These are phyloP conservation scores for Paecilomyces dactylethromorphus DNA, from an alignment of 2,329 filamentous ascomycete genomes.

Conservation along the genomic window DNA sequence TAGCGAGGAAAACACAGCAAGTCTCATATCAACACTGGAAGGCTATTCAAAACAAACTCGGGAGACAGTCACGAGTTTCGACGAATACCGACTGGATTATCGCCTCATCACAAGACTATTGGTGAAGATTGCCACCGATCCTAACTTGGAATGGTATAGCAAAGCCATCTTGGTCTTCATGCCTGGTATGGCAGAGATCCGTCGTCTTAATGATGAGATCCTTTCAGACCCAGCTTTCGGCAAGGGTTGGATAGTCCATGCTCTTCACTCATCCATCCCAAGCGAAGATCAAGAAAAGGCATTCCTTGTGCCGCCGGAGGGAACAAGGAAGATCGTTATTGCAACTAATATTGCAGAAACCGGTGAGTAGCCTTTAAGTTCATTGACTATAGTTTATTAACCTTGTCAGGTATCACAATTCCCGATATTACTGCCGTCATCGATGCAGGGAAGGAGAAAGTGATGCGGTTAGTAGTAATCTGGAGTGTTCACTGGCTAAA, in stretches of 20 bases:
- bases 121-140: constrained; percentile 63
- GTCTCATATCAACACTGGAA: constrained; percentile 59
- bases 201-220: constrained; percentile 79
- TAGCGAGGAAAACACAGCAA: constrained; percentile 46
- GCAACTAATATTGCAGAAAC: constrained; percentile 98
- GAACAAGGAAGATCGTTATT: constrained; percentile 84
- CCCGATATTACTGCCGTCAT: constrained; percentile 96
- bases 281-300: constrained; percentile 95
- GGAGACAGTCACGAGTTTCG: constrained; percentile 66
- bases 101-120: constrained; percentile 77
- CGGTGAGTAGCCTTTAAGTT: constrained; percentile 41
- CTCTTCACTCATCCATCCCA: constrained; percentile 88
- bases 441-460: constrained; percentile 92
- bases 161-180: constrained; percentile 92
- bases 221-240: constrained; percentile 69
- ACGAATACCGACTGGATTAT: constrained; percentile 90
- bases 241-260: constrained; percentile 75
- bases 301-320: constrained; percentile 75
- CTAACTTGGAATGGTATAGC: constrained; percentile 64
- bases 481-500: background rate
- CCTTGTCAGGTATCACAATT: constrained; percentile 65
- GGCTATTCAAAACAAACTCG: constrained; percentile 71
- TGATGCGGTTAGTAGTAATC: constrained; percentile 56
- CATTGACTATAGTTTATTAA: constrained; percentile 2
- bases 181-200: constrained; percentile 88